Conservation (phyloP, 1,139 yeast species). For the Zygosaccharomyces pseudobailii region DNA sequence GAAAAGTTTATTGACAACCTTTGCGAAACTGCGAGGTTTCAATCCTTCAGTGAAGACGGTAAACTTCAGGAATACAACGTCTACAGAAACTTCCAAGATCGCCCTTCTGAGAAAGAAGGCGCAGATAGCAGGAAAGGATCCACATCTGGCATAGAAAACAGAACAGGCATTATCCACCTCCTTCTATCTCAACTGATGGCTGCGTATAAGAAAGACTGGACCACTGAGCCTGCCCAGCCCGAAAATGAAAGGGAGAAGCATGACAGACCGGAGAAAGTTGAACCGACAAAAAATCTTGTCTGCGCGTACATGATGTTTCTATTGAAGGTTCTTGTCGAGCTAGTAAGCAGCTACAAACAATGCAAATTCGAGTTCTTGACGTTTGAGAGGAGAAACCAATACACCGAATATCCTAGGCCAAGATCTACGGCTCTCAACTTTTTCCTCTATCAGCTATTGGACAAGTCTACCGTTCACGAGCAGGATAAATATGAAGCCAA, state of each 20-base stretch:
- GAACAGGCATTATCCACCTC: conserved; percentile 57
- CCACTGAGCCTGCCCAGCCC: conserved; percentile 35
- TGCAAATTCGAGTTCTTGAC: conserved; percentile 80
- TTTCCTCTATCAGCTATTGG: conserved; percentile 70
- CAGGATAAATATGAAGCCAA: conserved; percentile 33
- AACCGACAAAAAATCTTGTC: conserved; percentile 41
- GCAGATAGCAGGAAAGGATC: conserved; percentile 12
- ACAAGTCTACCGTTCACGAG: conserved; percentile 43
- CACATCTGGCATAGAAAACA: conserved; percentile 28
- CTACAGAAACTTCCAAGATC: conserved; percentile 28
- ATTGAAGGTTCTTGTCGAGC: conserved; percentile 63
- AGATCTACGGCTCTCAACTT: conserved; percentile 74
- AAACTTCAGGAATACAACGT: conserved; percentile 23
- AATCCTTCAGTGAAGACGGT: conserved; percentile 43
- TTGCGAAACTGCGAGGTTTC: conserved; percentile 46
- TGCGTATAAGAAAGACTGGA: conserved; percentile 49
- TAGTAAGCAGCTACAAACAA: conserved; percentile 71
- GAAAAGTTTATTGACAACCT: conserved; percentile 50
- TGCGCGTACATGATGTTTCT: conserved; percentile 67
- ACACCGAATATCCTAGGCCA: conserved; percentile 47
- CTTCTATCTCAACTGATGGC: conserved; percentile 62
- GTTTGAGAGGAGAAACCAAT: conserved; percentile 54
- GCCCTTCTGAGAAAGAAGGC: conserved; percentile 41
- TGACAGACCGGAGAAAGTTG: conserved; percentile 32
- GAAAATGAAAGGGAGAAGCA: conserved; percentile 24